Base-by-base conservation (phyloP, 23 red algal genomes). In the Chondrus crispus region DNA sequence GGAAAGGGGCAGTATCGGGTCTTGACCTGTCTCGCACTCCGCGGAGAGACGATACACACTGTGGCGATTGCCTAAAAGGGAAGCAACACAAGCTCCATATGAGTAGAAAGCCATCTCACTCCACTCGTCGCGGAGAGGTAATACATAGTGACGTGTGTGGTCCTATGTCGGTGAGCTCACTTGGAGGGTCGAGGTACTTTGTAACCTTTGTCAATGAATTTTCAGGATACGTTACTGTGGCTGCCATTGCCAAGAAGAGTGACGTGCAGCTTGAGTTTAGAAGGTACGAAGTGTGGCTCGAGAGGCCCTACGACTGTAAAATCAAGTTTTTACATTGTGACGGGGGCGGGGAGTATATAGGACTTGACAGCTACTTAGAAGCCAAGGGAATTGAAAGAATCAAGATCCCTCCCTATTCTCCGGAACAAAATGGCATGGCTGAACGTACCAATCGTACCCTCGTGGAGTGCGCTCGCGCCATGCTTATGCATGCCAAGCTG, bases 361-460 rank as follows among this genome's bases (percentile, higher is more conserved):
- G 24, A 64, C 4, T 84, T 22, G 29, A 73, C 28, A 46, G 57
- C 28, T 84, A 46, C 35, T 51, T 84, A 28, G 47, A 42, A 38
- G 80, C 33, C 26, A 84, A 84, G 5, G 80, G 80, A 28, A 84
- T 84, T 28, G 52, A 38, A 40, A 58, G 24, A 11, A 20, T 62
- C 24, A 32, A 39, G 22, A 20, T 26, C 33, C 80, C 48, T 20
- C 29, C 80, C 44, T 84, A 84, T 24, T 63, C 38, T n/a, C 48
- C 80, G n/a, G 52, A 84, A 9, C 37, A 30, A 46, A 84, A 84
- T 38, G 48, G 80, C 7, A 58, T 11, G 26, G 80, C 80, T 38
- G 80, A 84, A 62, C 52, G 80, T 42, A 42, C 5, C 30, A 53
- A 84, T 26, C 36, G n/a, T 28, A 84, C 80, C 45, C 47, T 84